These are phyloP conservation scores for Leptographium galeiforme DNA, from an alignment of 2,329 filamentous ascomycete genomes.

Conservation along the genomic window DNA sequence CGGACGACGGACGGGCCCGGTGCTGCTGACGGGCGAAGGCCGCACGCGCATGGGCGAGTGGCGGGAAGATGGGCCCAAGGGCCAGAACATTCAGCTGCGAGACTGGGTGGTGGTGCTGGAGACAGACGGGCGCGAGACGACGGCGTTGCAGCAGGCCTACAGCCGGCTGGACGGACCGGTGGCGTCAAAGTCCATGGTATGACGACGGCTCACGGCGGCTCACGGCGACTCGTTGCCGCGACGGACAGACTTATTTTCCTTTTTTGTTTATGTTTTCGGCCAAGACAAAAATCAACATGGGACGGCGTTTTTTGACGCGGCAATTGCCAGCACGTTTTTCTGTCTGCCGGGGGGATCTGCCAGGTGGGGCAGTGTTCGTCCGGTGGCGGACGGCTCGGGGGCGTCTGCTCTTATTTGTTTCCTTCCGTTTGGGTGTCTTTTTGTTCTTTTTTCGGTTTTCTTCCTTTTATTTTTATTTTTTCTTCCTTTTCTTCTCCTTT, in stretches of 20 bases:
- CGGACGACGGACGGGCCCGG: slow-evolving; percentile 15
- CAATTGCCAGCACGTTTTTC: background rate
- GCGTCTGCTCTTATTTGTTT: too few species aligned
- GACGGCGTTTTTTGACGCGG: background rate
- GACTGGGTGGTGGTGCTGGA: slow-evolving; percentile 74
- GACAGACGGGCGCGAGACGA: slow-evolving; percentile 53
- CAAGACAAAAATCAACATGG: background rate
- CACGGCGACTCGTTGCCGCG: too few species aligned
- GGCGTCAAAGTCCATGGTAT: slow-evolving; percentile 1
- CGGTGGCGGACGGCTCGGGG: too few species aligned
- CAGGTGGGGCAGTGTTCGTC: too few species aligned
- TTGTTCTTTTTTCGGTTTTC: background rate
- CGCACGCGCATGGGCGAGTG: slow-evolving; percentile 57
- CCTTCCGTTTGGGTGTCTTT: background rate
- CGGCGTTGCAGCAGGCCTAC: slow-evolving; percentile 47
- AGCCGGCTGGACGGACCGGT: slow-evolving; percentile 33
- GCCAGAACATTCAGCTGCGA: slow-evolving; percentile 67
- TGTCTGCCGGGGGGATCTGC: too few species aligned
- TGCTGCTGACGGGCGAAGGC: slow-evolving; percentile 40
- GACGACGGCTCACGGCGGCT: background rate
- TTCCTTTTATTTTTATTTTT: too few species aligned
- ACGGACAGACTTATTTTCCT: background rate
- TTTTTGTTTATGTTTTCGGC: background rate
- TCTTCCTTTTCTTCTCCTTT: background rate
- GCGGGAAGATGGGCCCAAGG: slow-evolving; percentile 66